Evolutionary conservation across 2,329 filamentous ascomycete species (phyloP).

Genomic region (Ophiocordyceps australis): DNA sequence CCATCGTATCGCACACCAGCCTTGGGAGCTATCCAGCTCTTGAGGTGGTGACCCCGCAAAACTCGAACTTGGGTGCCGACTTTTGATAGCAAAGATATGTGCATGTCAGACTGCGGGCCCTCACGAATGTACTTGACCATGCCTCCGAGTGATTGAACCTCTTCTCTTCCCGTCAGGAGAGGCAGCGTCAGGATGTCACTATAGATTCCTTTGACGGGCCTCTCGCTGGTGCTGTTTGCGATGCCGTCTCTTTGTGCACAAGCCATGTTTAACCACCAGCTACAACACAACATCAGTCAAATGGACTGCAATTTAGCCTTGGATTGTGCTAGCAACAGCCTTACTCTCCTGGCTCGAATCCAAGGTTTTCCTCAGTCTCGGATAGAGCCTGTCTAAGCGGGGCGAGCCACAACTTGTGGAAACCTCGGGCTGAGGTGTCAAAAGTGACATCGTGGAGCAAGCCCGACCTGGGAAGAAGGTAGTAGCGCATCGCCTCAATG

Average conservation of each 20-base stretch:
- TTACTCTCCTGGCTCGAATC: slow-evolving; percentile 30
- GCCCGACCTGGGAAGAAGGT: slow-evolving; percentile 15
- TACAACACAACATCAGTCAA: slow-evolving; percentile 11
- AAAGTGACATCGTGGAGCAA: slow-evolving; percentile 22
- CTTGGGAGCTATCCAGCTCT: slow-evolving; percentile 29
- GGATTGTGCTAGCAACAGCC: no score
- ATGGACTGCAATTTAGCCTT: no score
- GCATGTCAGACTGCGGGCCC: slow-evolving; percentile 24
- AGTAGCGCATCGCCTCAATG: slow-evolving; percentile 24
- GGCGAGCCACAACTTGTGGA: slow-evolving; percentile 18
- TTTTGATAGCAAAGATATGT: slow-evolving; percentile 26
- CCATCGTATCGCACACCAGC: slow-evolving; percentile 40
- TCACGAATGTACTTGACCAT: slow-evolving; percentile 25
- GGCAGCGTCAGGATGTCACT: slow-evolving; percentile 28
- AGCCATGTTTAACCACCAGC: slow-evolving; percentile 39
- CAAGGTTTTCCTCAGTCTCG: slow-evolving; percentile 19
- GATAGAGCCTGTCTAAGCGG: slow-evolving; percentile 14
- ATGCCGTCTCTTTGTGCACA: slow-evolving; percentile 39
- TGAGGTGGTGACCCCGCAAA: slow-evolving; percentile 29
- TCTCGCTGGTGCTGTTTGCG: slow-evolving; percentile 23
- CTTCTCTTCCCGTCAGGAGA: slow-evolving; percentile 30
- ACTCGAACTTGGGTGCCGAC: slow-evolving; percentile 31
- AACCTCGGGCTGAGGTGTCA: slow-evolving; percentile 10
- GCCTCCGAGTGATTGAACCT: slow-evolving; percentile 11
- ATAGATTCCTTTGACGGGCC: slow-evolving; percentile 25